Evolutionary conservation across 148 eudicot species (phyloP).

Genomic region (Fagopyrum tataricum): DNA sequence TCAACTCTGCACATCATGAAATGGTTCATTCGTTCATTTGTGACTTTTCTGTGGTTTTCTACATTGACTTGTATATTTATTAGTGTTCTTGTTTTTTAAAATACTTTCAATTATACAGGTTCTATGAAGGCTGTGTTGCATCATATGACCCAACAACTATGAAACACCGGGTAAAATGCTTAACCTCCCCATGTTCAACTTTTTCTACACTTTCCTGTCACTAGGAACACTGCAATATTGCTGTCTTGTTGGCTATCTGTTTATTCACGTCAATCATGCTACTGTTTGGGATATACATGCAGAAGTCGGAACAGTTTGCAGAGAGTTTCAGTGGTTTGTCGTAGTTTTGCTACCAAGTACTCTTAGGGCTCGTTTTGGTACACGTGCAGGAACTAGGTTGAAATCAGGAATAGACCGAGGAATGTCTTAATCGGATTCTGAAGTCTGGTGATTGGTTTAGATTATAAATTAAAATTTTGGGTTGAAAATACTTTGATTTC

Average conservation of each 20-base stretch:
- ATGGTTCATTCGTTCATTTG: background rate
- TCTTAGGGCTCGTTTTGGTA: too few relatives aligned
- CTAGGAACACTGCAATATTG: background rate
- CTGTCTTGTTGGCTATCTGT: background rate
- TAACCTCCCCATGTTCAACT: background rate
- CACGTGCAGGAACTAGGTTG: too few relatives aligned
- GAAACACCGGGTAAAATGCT: constrained; percentile 48
- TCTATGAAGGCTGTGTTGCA: constrained; percentile 49
- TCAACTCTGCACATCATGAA: background rate
- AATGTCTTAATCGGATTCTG: too few relatives aligned
- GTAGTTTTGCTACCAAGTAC: background rate
- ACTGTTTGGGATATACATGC: background rate
- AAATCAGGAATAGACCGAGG: too few relatives aligned
- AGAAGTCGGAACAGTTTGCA: background rate
- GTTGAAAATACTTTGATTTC: too few relatives aligned
- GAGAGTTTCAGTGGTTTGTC: background rate
- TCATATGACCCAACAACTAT: constrained; percentile 35
- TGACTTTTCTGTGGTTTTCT: background rate
- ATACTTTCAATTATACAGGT: constrained; percentile 32
- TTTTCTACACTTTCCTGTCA: background rate
- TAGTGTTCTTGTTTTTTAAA: constrained; percentile 5
- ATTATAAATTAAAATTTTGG: too few relatives aligned
- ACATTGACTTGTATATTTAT: background rate
- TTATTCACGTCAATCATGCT: background rate
- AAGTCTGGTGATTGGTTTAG: too few relatives aligned